phyloP scores from a whole-genome alignment of 805 yeast species.

The Starmerella stigmatis region DNA sequence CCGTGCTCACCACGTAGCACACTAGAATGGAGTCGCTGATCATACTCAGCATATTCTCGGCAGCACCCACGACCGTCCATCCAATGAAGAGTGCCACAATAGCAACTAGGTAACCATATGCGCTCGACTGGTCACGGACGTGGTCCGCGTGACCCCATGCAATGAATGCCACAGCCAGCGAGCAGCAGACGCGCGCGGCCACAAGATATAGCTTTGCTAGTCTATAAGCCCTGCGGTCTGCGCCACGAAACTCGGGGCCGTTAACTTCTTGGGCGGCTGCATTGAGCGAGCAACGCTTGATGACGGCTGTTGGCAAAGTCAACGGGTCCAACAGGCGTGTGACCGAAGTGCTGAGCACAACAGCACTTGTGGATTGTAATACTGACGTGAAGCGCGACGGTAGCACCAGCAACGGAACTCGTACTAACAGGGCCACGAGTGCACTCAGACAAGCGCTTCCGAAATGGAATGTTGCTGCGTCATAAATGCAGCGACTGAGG shows the following conservation, averaged over 20 bases:
- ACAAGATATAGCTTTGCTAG: slow-evolving; percentile 32
- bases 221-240: slow-evolving; percentile 30
- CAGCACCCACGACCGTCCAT: slow-evolving; percentile 36
- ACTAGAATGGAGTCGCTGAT: slow-evolving; percentile 31
- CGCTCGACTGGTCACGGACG: slow-evolving; percentile 28
- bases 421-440: slow-evolving; percentile 27
- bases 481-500: slow-evolving; percentile 14
- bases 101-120: slow-evolving; percentile 35
- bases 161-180: slow-evolving; percentile 31
- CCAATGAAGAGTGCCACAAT: slow-evolving; percentile 34
- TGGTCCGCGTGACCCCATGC: slow-evolving; percentile 36
- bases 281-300: slow-evolving; percentile 29
- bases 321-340: slow-evolving; percentile 30
- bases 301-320: slow-evolving; percentile 32
- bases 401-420: slow-evolving; percentile 32
- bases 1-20: slow-evolving; percentile 31
- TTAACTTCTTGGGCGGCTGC: slow-evolving; percentile 28
- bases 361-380: slow-evolving; percentile 24
- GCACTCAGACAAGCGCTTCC: slow-evolving; percentile 33
- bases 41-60: slow-evolving; percentile 35
- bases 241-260: slow-evolving; percentile 14
- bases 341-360: slow-evolving; percentile 27
- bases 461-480: slow-evolving; percentile 29
- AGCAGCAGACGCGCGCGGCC: slow-evolving; percentile 32
- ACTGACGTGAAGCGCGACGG: slow-evolving; percentile 27